Evolutionary conservation across 2,329 filamentous ascomycete genomes (phyloP).

Genomic region (Cercospora citrullina): DNA sequence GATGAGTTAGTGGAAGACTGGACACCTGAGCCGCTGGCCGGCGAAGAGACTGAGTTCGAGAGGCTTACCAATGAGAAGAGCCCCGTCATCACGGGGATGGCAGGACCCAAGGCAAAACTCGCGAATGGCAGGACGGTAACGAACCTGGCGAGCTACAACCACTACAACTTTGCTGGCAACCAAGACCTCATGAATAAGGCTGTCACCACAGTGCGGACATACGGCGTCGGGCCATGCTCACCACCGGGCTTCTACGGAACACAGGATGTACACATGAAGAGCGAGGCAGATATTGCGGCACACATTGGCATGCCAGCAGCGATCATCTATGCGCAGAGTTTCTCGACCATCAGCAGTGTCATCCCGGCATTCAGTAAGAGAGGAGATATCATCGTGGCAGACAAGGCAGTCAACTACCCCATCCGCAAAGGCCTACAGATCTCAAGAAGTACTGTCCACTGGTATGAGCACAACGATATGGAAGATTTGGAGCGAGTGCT

Average conservation of each 20-base stretch:
- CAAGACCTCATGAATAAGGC: slow-evolving; percentile 93
- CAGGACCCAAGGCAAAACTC: slow-evolving; percentile 86
- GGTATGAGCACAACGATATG: slow-evolving; percentile 97
- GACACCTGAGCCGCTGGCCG: slow-evolving; percentile 88
- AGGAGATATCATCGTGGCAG: slow-evolving; percentile 94
- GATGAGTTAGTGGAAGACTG: slow-evolving; percentile 96
- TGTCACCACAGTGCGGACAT: slow-evolving; percentile 87
- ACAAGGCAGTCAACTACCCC: slow-evolving; percentile 88
- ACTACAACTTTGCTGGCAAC: slow-evolving; percentile 94
- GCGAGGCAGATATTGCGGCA: slow-evolving; percentile 86
- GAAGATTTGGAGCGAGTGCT: slow-evolving; percentile 85
- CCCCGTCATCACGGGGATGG: slow-evolving; percentile 84
- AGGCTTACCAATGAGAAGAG: slow-evolving; percentile 79
- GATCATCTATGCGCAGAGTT: slow-evolving; percentile 94
- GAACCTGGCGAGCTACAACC: slow-evolving; percentile 94
- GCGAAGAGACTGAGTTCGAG: slow-evolving; percentile 71
- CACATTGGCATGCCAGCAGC: slow-evolving; percentile 85
- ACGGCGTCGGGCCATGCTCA: slow-evolving; percentile 94
- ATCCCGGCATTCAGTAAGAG: slow-evolving; percentile 97
- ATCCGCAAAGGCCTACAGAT: slow-evolving; percentile 94
- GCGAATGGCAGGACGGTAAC: slow-evolving; percentile 74
- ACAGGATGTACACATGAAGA: slow-evolving; percentile 97
- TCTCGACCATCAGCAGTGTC: slow-evolving; percentile 94
- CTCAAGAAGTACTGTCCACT: slow-evolving; percentile 83
- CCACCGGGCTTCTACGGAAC: slow-evolving; percentile 98